phyloP scores from a whole-genome alignment of 306 rosid genomes.

The Ormosia semicastrata region DNA sequence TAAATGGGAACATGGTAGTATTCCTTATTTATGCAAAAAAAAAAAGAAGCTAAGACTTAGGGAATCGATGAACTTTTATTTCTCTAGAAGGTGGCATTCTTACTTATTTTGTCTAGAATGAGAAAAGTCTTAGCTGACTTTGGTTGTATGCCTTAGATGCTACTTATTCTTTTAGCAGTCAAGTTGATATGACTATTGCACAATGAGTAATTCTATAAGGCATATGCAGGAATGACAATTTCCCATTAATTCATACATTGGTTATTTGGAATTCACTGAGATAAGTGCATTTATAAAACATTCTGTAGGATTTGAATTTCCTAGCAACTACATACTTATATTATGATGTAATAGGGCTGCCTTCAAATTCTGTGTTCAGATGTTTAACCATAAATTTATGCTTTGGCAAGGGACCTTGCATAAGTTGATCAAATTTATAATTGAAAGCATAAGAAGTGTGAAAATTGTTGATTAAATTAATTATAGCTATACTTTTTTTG shows the following conservation, averaged over 20 bases:
- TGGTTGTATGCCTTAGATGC: slow-evolving; percentile 6
- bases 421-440: not conserved
- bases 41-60: no score
- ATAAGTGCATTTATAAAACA: not conserved
- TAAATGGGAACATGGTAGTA: no score
- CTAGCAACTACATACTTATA: not conserved
- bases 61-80: no score
- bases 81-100: no score
- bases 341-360: not conserved
- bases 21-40: no score
- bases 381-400: no score
- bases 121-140: no score
- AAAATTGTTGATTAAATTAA: not conserved
- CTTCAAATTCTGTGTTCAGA: not conserved
- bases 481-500: not conserved
- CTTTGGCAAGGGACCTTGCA: not conserved
- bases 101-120: no score
- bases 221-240: not conserved
- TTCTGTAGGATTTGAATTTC: slow-evolving; percentile 10
- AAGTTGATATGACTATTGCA: slow-evolving; percentile 15
- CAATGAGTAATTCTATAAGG: slow-evolving; percentile 10
- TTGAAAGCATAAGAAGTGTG: not conserved
- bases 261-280: slow-evolving; percentile 14
- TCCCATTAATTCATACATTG: not conserved
- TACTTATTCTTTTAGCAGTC: slow-evolving; percentile 10